These are phyloP conservation scores for Chalciporus sphaerocephalus DNA, from an alignment of 768 basidiomycete species.

Conservation along the genomic window DNA sequence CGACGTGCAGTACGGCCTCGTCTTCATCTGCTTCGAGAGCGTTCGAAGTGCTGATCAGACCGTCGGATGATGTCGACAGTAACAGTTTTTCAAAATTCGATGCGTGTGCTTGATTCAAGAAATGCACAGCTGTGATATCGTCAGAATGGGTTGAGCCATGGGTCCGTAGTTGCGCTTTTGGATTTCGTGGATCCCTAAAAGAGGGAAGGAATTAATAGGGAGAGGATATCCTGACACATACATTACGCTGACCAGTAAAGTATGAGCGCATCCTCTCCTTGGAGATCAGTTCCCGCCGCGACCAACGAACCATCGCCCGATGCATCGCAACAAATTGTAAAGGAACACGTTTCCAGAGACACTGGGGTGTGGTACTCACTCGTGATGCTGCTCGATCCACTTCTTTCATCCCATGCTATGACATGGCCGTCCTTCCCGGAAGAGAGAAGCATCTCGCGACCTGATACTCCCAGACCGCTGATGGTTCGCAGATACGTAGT, in stretches of 20 bases:
- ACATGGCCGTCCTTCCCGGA: slow-evolving; percentile 70
- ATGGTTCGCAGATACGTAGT: slow-evolving; percentile 54
- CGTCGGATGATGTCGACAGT: slow-evolving; percentile 84
- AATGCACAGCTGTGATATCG: slow-evolving; percentile 78
- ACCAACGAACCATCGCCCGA: slow-evolving; percentile 67
- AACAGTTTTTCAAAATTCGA: slow-evolving; percentile 42
- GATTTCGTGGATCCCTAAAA: slow-evolving; percentile 79
- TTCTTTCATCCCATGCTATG: slow-evolving; percentile 71
- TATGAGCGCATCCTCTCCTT: slow-evolving; percentile 76
- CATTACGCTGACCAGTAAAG: slow-evolving; percentile 65
- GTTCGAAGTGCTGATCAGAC: slow-evolving; percentile 69
- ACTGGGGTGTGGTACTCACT: slow-evolving; percentile 41
- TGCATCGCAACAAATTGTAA: slow-evolving; percentile 62
- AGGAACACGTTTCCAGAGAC: slow-evolving; percentile 12
- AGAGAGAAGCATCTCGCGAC: slow-evolving; percentile 50
- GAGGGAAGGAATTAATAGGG: background rate
- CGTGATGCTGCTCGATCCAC: slow-evolving; percentile 47
- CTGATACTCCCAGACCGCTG: slow-evolving; percentile 37
- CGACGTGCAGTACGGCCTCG: slow-evolving; percentile 74
- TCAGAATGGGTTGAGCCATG: slow-evolving; percentile 90
- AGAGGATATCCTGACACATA: background rate
- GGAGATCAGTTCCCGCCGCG: slow-evolving; percentile 78
- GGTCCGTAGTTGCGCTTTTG: slow-evolving; percentile 61
- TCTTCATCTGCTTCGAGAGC: slow-evolving; percentile 80
- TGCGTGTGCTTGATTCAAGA: slow-evolving; percentile 31